Percentiles rank a stretch among this genome's conserved stretches.
Evolutionary conservation across 768 basidiomycete genomes (phyloP).

Genomic region (Podaxis carcinomalis): DNA sequence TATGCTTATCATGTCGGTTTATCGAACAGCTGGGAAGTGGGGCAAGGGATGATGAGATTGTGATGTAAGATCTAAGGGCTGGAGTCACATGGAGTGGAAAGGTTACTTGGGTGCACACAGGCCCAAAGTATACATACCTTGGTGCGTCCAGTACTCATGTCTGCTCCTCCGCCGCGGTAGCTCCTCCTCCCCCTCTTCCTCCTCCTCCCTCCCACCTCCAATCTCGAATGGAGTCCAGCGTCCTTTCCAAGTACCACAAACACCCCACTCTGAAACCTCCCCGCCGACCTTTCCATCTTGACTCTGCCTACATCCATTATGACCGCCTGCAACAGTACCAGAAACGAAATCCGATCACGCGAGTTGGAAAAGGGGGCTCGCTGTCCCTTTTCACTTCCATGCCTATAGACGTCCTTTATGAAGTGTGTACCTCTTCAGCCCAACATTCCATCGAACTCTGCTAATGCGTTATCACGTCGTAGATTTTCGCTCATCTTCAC

Average conservation of each 20-base stretch:
- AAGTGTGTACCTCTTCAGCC: conserved; percentile 17
- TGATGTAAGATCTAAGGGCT: conserved; percentile 4
- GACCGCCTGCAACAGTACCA: not conserved
- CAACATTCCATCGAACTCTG: too few relatives aligned
- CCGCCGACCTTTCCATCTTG: not conserved
- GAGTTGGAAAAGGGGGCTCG: conserved; percentile 8
- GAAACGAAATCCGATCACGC: not conserved
- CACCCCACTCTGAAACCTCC: not conserved
- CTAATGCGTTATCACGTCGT: not conserved
- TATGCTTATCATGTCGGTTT: not conserved
- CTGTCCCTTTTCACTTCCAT: conserved; percentile 17
- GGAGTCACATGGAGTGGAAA: not conserved
- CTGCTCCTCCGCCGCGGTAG: not conserved
- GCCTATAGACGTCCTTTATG: conserved; percentile 29
- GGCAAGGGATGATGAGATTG: not conserved
- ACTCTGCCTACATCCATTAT: conserved; percentile 1
- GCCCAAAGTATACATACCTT: conserved; percentile 7
- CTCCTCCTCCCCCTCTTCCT: not conserved
- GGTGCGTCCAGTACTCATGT: not conserved
- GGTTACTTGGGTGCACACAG: not conserved
- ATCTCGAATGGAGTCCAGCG: not conserved
- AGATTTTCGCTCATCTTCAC: conserved; percentile 42
- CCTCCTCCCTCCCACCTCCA: not conserved
- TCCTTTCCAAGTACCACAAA: not conserved
- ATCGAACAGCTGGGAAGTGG: not conserved